Evolutionary conservation across 345 rosid genomes (phyloP).

Genomic region (Eucalyptus regnans): DNA sequence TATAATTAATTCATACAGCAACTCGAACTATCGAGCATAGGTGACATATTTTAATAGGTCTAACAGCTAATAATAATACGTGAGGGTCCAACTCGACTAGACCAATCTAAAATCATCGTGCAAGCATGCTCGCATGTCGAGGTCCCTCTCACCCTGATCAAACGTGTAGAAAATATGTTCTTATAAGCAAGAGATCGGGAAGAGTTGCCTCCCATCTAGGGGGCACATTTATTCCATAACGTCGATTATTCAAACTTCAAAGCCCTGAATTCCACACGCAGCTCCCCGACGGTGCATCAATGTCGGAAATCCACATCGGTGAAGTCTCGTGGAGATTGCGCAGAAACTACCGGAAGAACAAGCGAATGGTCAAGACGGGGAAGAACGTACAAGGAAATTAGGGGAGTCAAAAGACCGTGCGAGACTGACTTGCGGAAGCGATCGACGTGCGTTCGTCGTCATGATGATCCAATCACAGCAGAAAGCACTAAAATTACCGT

Average conservation of each 20-base stretch:
- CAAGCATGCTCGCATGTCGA: accelerated
- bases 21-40: accelerated
- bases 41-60: too few species aligned
- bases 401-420: too few species aligned
- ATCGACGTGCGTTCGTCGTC: background rate
- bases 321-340: background rate
- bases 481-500: background rate
- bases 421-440: background rate
- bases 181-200: background rate
- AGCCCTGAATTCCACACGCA: background rate
- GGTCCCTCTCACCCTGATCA: background rate
- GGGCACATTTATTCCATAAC: background rate
- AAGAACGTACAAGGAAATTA: background rate
- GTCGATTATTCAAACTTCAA: background rate
- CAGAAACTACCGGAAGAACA: background rate
- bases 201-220: background rate
- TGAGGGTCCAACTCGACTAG: accelerated
- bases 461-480: background rate
- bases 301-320: background rate
- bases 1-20: background rate
- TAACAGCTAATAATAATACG: background rate
- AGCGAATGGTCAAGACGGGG: background rate
- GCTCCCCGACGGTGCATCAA: background rate
- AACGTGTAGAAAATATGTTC: accelerated
- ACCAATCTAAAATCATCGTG: background rate